Evolutionary conservation across 768 basidiomycete genomes (phyloP).

Genomic region (Cystofilobasidium capitatum): DNA sequence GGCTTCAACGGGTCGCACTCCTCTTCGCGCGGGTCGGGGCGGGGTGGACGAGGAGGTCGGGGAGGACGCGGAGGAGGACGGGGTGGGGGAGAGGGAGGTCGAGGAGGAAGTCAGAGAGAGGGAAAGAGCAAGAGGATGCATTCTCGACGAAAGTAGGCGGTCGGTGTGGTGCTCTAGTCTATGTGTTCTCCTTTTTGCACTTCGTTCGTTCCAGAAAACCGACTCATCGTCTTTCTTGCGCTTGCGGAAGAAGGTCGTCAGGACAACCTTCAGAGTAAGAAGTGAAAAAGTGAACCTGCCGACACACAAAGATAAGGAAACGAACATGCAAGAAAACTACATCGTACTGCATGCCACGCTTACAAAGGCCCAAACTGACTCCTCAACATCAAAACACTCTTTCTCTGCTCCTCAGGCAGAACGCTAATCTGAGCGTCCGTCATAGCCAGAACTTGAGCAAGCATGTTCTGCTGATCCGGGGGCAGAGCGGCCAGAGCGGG

Average conservation of each 20-base stretch:
- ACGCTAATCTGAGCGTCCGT: conserved; percentile 72
- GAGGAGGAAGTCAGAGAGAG: conserved; percentile 35
- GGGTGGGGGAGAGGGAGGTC: conserved; percentile 38
- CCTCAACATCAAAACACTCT: conserved; percentile 61
- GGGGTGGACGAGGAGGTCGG: conserved; percentile 32
- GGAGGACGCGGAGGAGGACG: conserved; percentile 34
- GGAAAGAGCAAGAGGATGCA: conserved; percentile 21
- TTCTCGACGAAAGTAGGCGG: conserved; percentile 27
- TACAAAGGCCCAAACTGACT: background rate
- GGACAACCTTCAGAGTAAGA: too few species aligned
- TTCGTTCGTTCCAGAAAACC: too few species aligned
- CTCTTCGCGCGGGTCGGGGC: conserved; percentile 18
- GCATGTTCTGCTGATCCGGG: conserved; percentile 49
- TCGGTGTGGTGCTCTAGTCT: background rate
- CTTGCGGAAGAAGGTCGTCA: too few species aligned
- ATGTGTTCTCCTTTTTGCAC: too few species aligned
- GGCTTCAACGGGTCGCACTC: conserved; percentile 19
- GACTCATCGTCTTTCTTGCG: too few species aligned
- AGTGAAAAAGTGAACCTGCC: too few species aligned
- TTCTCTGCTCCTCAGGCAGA: conserved; percentile 65
- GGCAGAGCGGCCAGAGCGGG: conserved; percentile 31
- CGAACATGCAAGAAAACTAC: too few species aligned
- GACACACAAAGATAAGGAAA: too few species aligned
- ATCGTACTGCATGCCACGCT: too few species aligned
- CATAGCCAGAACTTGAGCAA: conserved; percentile 74